Evolutionary conservation across 2,329 filamentous ascomycete species (phyloP).

Genomic region (Pyrenochaeta sp.): DNA sequence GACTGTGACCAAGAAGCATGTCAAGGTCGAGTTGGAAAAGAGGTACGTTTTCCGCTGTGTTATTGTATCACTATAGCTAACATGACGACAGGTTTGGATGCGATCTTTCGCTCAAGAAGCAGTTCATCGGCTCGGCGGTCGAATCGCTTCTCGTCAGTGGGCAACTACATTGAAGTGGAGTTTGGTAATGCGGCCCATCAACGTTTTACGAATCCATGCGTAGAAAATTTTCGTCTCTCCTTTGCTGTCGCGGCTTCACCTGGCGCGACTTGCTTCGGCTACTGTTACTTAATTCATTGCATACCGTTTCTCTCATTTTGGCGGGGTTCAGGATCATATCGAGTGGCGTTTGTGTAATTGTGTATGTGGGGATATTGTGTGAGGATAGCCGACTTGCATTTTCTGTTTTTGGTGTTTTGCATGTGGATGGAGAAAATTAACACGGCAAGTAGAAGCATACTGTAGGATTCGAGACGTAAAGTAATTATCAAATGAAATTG

Average conservation of each 20-base stretch:
- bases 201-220: constrained; percentile 27
- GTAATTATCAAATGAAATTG: neutral
- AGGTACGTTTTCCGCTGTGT: constrained; percentile 53
- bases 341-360: constrained; percentile 11
- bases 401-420: constrained; percentile 1
- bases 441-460: neutral
- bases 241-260: constrained; percentile 1
- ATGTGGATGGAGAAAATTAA: neutral
- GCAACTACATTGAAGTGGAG: constrained; percentile 20
- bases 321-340: constrained; percentile 7
- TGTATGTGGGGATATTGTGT: constrained; percentile 4
- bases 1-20: constrained; percentile 98
- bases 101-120: constrained; percentile 82
- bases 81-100: constrained; percentile 71
- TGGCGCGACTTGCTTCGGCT: constrained; percentile 4
- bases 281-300: constrained; percentile 11
- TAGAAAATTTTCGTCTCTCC: constrained; percentile 18
- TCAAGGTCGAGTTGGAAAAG: constrained; percentile 91
- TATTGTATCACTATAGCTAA: constrained; percentile 18
- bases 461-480: neutral
- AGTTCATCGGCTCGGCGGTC: constrained; percentile 72
- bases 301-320: constrained; percentile 12
- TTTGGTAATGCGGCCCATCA: constrained; percentile 4
- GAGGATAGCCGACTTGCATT: constrained; percentile 2
- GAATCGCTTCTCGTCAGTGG: constrained; percentile 34